Conservation (phyloP, 306 rosid genomes). For the Macrotyloma uniflorum region DNA sequence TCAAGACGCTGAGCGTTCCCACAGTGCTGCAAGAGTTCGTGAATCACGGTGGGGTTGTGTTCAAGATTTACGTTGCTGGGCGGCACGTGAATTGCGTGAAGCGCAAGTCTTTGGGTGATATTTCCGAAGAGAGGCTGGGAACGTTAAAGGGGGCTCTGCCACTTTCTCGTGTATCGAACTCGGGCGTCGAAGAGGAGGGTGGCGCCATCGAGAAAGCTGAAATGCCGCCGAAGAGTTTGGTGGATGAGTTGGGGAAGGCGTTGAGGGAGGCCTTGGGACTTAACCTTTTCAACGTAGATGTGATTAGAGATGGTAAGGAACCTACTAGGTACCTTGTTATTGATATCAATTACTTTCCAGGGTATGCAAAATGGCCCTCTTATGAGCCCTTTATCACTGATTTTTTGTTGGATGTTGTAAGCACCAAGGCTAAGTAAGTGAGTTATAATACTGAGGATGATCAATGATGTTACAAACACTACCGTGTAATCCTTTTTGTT, state of each 20-base stretch:
- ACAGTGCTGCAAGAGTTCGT: conserved; percentile 67
- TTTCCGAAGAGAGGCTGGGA: conserved; percentile 33
- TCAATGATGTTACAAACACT: background rate
- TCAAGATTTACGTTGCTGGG: conserved; percentile 77
- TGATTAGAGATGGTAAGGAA: conserved; percentile 53
- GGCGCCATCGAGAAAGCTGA: conserved; percentile 38
- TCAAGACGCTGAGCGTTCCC: conserved; percentile 37
- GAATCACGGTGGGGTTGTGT: conserved; percentile 74
- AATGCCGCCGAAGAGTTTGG: conserved; percentile 50
- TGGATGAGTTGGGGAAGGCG: conserved; percentile 41
- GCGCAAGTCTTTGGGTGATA: conserved; percentile 59
- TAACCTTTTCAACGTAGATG: conserved; percentile 65
- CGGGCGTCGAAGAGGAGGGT: background rate
- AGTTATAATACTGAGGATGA: background rate
- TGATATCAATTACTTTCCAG: conserved; percentile 83
- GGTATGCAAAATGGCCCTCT: conserved; percentile 63
- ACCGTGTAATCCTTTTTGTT: background rate
- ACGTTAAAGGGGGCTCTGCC: conserved; percentile 36
- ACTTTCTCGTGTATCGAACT: conserved; percentile 58
- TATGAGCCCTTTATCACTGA: conserved; percentile 53
- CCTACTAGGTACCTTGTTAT: conserved; percentile 49
- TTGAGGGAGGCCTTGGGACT: conserved; percentile 58
- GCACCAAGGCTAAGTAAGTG: background rate
- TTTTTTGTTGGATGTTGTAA: conserved; percentile 49
- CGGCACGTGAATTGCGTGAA: conserved; percentile 53